These are phyloP conservation scores for Solioccasus polychromus DNA, from an alignment of 768 basidiomycete genomes.

Conservation along the genomic window DNA sequence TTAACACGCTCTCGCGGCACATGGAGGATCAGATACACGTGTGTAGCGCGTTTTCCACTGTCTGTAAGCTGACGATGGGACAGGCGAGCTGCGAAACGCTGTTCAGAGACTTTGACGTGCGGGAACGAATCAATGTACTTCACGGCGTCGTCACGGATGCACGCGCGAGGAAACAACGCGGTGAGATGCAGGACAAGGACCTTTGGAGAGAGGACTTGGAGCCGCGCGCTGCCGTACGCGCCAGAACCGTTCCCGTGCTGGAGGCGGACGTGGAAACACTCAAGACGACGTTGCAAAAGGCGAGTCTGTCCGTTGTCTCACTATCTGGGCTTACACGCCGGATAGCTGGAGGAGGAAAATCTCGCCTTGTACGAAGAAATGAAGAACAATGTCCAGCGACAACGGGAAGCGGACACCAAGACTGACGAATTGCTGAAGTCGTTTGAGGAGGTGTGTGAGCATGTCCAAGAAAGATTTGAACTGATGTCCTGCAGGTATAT, in stretches of 20 bases:
- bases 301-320: conserved; percentile 11
- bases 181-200: conserved; percentile 44
- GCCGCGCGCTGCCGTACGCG: conserved; percentile 59
- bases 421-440: conserved; percentile 47
- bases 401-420: conserved; percentile 45
- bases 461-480: too few relatives aligned
- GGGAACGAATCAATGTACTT: conserved; percentile 67
- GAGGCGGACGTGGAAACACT: conserved; percentile 40
- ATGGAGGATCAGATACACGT: conserved; percentile 62
- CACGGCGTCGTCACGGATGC: conserved; percentile 71
- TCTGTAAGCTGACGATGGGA: neutral
- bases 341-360: conserved; percentile 61
- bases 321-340: neutral
- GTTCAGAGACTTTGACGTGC: conserved; percentile 65
- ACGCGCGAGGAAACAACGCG: conserved; percentile 48
- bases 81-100: conserved; percentile 67
- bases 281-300: conserved; percentile 36
- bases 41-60: neutral
- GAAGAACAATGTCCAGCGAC: conserved; percentile 45
- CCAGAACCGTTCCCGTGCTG: conserved; percentile 61
- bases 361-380: conserved; percentile 43
- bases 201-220: conserved; percentile 64
- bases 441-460: conserved; percentile 48
- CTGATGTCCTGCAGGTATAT: conserved; percentile 37
- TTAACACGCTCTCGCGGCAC: conserved; percentile 65